These are phyloP conservation scores for Nepenthes mirabilis DNA, from an alignment of 148 eudicot species.

Conservation along the genomic window DNA sequence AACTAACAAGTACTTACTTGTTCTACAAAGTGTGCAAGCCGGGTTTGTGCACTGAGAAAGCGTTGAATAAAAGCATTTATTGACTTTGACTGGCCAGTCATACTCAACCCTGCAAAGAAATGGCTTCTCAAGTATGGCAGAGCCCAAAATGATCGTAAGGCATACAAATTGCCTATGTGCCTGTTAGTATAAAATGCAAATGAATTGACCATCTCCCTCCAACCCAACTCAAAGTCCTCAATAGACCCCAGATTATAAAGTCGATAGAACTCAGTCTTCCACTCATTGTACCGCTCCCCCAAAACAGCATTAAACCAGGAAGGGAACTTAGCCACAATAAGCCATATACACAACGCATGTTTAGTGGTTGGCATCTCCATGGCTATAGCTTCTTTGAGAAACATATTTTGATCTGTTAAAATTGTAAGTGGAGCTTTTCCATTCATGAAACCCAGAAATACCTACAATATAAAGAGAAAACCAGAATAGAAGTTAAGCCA, in stretches of 20 bases:
- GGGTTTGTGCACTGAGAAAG: conserved; percentile 77
- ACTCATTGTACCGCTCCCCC: conserved; percentile 84
- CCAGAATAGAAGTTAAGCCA: conserved; percentile 3
- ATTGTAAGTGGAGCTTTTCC: conserved; percentile 80
- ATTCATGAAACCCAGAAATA: conserved; percentile 65
- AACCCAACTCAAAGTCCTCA: conserved; percentile 82
- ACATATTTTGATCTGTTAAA: conserved; percentile 85
- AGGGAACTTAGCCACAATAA: conserved; percentile 78
- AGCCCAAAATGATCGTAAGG: conserved; percentile 68
- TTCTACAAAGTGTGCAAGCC: conserved; percentile 82
- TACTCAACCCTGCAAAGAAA: conserved; percentile 77
- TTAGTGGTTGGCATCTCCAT: conserved; percentile 82
- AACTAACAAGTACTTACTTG: conserved; percentile 46
- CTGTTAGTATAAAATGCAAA: conserved; percentile 67
- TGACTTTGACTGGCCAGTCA: conserved; percentile 61
- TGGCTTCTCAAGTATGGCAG: conserved; percentile 75
- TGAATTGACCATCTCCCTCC: conserved; percentile 76
- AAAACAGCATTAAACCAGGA: conserved; percentile 94
- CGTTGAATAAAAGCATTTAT: conserved; percentile 88
- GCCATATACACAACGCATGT: conserved; percentile 95
- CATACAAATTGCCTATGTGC: conserved; percentile 65
- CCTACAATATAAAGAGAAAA: conserved; percentile 29
- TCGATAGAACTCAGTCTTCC: conserved; percentile 85
- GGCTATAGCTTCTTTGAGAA: conserved; percentile 78
- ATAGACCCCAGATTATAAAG: conserved; percentile 66